Evolutionary conservation across 495 filamentous ascomycete species (phyloP).

Genomic region (Neurospora sp.): DNA sequence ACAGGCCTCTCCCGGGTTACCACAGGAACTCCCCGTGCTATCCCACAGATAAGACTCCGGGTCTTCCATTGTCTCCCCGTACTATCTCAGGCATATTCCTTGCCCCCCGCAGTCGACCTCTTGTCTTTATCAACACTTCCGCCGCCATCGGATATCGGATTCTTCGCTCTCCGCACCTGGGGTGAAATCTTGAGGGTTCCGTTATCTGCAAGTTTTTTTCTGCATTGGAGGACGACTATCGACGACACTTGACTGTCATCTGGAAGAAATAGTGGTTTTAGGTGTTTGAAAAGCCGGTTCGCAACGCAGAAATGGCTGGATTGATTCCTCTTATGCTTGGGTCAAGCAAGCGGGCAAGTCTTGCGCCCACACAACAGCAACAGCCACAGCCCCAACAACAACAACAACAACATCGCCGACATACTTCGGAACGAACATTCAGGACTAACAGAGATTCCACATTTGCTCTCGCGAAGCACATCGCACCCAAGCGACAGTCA

Average conservation of each 20-base stretch:
- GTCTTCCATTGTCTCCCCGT: background rate
- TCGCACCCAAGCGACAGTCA: constrained; percentile 13
- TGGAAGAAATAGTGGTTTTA: background rate
- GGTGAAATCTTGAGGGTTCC: no score
- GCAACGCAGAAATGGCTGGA: constrained; percentile 8
- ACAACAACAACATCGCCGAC: background rate
- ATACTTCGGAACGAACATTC: constrained; percentile 2
- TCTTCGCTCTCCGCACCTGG: background rate
- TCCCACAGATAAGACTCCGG: background rate
- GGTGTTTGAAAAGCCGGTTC: background rate
- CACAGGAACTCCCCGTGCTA: background rate
- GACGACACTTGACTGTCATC: background rate
- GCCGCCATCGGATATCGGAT: background rate
- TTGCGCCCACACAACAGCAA: constrained; percentile 2
- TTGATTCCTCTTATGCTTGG: constrained; percentile 24
- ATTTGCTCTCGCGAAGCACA: background rate
- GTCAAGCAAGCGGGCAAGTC: constrained; percentile 17
- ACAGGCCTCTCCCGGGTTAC: background rate
- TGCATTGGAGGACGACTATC: background rate
- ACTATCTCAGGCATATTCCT: background rate
- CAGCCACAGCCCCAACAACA: constrained; percentile 2
- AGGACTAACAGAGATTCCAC: constrained; percentile 3
- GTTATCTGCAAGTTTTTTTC: background rate
- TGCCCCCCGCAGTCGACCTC: background rate
- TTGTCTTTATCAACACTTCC: background rate